Percentiles rank a stretch among this genome's conserved stretches.
These are phyloP conservation scores for Castanea crenata DNA, from an alignment of 306 rosid species.

Conservation along the genomic window DNA sequence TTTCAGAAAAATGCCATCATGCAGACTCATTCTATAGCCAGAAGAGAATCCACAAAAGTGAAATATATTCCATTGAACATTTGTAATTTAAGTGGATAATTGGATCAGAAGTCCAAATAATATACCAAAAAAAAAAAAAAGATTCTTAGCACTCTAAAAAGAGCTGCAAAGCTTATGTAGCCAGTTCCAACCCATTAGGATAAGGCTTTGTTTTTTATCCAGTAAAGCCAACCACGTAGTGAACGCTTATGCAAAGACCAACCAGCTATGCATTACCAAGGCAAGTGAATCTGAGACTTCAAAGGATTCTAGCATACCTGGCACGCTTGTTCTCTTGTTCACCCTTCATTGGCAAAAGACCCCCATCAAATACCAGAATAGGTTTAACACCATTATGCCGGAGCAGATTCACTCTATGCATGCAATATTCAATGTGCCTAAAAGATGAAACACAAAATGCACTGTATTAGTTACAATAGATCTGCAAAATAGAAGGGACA, in stretches of 20 bases:
- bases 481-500: neutral
- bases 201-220: neutral
- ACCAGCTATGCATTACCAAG: neutral
- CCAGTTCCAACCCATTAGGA: neutral
- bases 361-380: conserved; percentile 92
- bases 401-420: conserved; percentile 83
- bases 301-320: conserved; percentile 39
- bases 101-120: neutral
- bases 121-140: neutral
- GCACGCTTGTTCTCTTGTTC: conserved; percentile 95
- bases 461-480: neutral
- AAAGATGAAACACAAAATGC: conserved; percentile 20
- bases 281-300: neutral
- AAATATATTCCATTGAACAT: neutral
- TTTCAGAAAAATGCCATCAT: neutral
- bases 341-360: conserved; percentile 85
- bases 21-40: neutral
- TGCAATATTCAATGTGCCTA: conserved; percentile 94
- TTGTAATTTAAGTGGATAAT: neutral
- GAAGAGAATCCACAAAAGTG: neutral
- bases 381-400: conserved; percentile 80
- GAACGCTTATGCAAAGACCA: neutral
- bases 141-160: neutral
- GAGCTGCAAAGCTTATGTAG: neutral
- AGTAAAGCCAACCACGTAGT: neutral